Evolutionary conservation across 306 rosid genomes (phyloP).

Genomic region (Rubus idaeus): DNA sequence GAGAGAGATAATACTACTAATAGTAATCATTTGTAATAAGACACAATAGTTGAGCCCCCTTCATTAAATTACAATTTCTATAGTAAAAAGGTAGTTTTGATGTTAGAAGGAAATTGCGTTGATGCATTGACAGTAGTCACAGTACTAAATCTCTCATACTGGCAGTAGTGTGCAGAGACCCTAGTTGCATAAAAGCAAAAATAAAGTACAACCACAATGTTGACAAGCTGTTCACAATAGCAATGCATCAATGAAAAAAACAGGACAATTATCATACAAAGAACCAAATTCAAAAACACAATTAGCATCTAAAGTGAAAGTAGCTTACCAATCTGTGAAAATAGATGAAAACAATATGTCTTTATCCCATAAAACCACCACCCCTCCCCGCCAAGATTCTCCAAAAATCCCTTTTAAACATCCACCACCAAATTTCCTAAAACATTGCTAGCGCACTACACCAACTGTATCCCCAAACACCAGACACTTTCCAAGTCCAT

Average conservation of each 20-base stretch:
- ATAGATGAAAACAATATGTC: neutral
- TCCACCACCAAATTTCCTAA: neutral
- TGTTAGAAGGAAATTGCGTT: neutral
- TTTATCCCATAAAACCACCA: neutral
- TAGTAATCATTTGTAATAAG: neutral
- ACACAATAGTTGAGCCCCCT: neutral
- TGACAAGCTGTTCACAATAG: neutral
- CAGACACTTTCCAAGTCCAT: neutral
- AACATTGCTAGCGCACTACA: neutral
- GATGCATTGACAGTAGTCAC: neutral
- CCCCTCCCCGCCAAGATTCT: neutral
- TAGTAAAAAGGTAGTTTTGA: neutral
- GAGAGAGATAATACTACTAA: neutral
- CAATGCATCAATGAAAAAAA: neutral
- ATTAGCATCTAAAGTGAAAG: neutral
- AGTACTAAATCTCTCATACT: neutral
- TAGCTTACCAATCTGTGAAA: neutral
- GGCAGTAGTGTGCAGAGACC: neutral
- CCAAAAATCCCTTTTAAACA: neutral
- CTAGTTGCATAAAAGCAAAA: neutral
- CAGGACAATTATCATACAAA: neutral
- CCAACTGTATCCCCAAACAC: neutral
- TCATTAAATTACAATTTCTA: neutral
- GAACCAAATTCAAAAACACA: neutral
- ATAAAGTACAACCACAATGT: neutral